Evolutionary conservation across 306 rosid genomes (phyloP), one percentile per base, ranked within the genome.

Genomic region (Cyamopsis tetragonoloba): DNA sequence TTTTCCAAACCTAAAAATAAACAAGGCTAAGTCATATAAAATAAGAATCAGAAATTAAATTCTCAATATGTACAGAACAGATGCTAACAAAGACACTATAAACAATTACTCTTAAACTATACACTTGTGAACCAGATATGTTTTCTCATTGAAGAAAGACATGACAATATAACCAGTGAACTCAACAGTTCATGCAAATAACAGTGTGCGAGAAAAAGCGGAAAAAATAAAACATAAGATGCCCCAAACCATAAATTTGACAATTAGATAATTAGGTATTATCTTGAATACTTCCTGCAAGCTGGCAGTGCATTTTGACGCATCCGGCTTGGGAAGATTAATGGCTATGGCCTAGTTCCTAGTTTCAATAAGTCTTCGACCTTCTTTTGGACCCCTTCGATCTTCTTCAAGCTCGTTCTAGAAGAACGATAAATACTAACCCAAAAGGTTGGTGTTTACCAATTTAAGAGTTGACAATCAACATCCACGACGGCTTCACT

Each of bases 1-100:
- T 95, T 73, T 74, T 78, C 95, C 96, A 95, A 51, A 88, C 82
- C 99, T 95, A 67, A 50, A 70, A 57, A 54, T 43, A 73, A 28
- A 35, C 54, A 75, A 77, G 38, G 51, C 73, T 35, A 22, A 68
- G 42, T 38, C 50, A 49, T 37, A 61, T 32, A 32, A 22, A 77
- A 56, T 14, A 51, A 67, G 66, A 37, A 70, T 10, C 19, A 41
- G 48, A 54, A 62, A 72, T 26, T 14, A 55, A 35, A 39, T 63
- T 60, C 78, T 11, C 70, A 5, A 41, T 23, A 35, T 31, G 59
- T 39, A 15, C 31, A 38, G 6, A 13, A 7, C 34, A 44, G 62
- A 65, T 12, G 49, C 7, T 48, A 20, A 57, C 34, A 38, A 9
- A 23, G 31, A 18, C 60, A 48, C 31, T 18, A 61, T 28, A 66